Conservation (phyloP, 805 yeast species). For the Yarrowia yakushimensis region DNA sequence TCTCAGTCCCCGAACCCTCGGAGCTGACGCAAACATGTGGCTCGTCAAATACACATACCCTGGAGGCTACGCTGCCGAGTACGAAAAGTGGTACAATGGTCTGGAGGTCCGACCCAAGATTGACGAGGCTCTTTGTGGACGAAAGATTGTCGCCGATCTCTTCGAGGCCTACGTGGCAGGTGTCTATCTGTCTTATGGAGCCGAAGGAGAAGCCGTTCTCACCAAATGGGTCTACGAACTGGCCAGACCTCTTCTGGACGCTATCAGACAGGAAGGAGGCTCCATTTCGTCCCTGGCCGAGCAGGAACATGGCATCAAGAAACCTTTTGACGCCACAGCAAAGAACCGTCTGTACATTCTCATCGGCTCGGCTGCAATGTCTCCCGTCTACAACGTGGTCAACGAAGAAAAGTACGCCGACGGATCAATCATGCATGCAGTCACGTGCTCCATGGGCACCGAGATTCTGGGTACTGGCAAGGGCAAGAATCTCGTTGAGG, state of each 20-base stretch:
- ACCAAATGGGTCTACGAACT: conserved; percentile 38
- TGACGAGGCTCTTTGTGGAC: conserved; percentile 23
- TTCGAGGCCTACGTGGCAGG: conserved; percentile 96
- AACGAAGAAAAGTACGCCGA: conserved; percentile 31
- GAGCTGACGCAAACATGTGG: conserved; percentile 7
- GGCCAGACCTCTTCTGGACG: conserved; percentile 34
- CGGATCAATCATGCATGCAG: conserved; percentile 47
- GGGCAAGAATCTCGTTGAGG: conserved; percentile 68
- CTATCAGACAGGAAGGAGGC: background rate
- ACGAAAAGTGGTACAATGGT: background rate
- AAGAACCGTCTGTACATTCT: conserved; percentile 66
- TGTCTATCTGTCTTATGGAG: conserved; percentile 53
- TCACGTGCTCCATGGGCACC: conserved; percentile 61
- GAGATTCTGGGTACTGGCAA: conserved; percentile 68
- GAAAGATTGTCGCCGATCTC: conserved; percentile 77
- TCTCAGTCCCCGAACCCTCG: background rate
- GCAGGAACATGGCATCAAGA: conserved; percentile 31
- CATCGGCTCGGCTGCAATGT: conserved; percentile 69
- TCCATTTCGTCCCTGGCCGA: conserved; percentile 24
- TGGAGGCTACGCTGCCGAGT: conserved; percentile 1
- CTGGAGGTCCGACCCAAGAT: conserved; percentile 4
- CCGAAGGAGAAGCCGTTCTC: conserved; percentile 34
- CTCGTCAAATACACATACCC: conserved; percentile 5
- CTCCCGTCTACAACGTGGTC: conserved; percentile 55
- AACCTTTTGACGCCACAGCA: conserved; percentile 55